These are phyloP conservation scores for Scleroderma bovista DNA, from an alignment of 768 basidiomycete genomes.

Conservation along the genomic window DNA sequence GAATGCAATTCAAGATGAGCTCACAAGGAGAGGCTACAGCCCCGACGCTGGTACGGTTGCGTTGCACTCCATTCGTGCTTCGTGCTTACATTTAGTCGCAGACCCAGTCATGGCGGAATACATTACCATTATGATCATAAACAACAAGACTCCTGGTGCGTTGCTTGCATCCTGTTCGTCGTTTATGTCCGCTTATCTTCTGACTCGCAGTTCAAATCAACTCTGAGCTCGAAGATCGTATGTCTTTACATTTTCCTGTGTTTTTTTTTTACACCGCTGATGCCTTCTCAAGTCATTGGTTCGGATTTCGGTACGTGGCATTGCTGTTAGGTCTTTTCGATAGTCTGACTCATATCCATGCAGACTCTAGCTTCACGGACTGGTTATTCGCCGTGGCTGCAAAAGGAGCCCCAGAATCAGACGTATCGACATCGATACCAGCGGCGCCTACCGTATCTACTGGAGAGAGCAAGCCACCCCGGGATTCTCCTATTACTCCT, in stretches of 20 bases:
- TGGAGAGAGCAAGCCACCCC: conserved; percentile 24
- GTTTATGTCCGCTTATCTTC: conserved; percentile 4
- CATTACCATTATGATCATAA: conserved; percentile 92
- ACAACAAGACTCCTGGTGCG: conserved; percentile 78
- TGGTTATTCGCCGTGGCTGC: conserved; percentile 84
- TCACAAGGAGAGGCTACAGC: conserved; percentile 67
- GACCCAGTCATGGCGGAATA: conserved; percentile 93
- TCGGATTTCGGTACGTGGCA: conserved; percentile 61
- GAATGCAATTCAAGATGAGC: conserved; percentile 80
- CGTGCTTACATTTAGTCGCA: conserved; percentile 25
- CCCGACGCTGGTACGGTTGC: conserved; percentile 59
- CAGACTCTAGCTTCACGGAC: conserved; percentile 79
- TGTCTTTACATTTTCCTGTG: conserved; percentile 6
- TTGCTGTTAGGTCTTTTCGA: conserved; percentile 1
- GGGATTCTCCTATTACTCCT: conserved; percentile 29
- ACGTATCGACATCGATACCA: conserved; percentile 31
- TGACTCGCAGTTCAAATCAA: conserved; percentile 68
- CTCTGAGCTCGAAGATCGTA: conserved; percentile 81
- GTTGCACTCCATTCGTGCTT: conserved; percentile 2
- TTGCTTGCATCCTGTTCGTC: conserved; percentile 9
- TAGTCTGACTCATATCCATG: background rate
- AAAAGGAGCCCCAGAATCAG: conserved; percentile 56
- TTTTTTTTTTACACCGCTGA: conserved; percentile 10
- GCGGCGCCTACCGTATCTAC: conserved; percentile 22
- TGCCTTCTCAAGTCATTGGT: conserved; percentile 55